Conservation (phyloP, 495 filamentous ascomycete species). For the Penicillium atrosanguineum region DNA sequence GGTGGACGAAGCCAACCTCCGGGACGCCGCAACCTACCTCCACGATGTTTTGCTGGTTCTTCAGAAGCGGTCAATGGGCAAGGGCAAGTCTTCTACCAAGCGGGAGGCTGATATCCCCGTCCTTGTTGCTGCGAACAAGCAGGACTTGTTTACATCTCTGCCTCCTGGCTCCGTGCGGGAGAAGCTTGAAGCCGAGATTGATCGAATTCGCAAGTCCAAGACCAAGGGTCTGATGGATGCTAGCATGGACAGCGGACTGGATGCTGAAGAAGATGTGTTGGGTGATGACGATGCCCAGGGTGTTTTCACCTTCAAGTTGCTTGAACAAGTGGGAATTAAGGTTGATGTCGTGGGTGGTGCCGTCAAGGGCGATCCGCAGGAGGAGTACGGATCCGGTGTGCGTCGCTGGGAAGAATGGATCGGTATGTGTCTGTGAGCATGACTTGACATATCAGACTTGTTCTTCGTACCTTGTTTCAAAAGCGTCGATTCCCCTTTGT, state of each 20-base stretch:
- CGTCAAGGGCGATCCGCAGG: conserved; percentile 62
- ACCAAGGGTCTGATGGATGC: conserved; percentile 77
- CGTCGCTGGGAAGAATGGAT: conserved; percentile 91
- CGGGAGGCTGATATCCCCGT: conserved; percentile 65
- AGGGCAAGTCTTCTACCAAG: conserved; percentile 50
- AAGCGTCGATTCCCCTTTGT: not conserved
- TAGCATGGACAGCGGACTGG: conserved; percentile 54
- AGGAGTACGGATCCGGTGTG: conserved; percentile 55
- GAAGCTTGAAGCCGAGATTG: conserved; percentile 77
- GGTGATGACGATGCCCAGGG: conserved; percentile 70
- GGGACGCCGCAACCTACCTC: conserved; percentile 72
- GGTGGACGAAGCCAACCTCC: conserved; percentile 52
- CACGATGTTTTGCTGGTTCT: conserved; percentile 80
- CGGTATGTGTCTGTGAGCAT: conserved; percentile 51
- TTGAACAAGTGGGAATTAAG: conserved; percentile 73
- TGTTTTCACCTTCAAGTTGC: conserved; percentile 72
- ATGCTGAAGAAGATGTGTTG: conserved; percentile 77
- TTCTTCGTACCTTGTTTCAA: not conserved
- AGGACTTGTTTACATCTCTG: conserved; percentile 91
- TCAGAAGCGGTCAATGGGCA: conserved; percentile 66
- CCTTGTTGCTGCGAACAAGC: conserved; percentile 87
- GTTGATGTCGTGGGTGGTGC: conserved; percentile 79
- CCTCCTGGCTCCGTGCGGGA: conserved; percentile 74
- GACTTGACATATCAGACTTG: not conserved
- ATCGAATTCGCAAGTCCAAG: conserved; percentile 70